Evolutionary conservation across 345 rosid species (phyloP).

Genomic region (Populus simonii): DNA sequence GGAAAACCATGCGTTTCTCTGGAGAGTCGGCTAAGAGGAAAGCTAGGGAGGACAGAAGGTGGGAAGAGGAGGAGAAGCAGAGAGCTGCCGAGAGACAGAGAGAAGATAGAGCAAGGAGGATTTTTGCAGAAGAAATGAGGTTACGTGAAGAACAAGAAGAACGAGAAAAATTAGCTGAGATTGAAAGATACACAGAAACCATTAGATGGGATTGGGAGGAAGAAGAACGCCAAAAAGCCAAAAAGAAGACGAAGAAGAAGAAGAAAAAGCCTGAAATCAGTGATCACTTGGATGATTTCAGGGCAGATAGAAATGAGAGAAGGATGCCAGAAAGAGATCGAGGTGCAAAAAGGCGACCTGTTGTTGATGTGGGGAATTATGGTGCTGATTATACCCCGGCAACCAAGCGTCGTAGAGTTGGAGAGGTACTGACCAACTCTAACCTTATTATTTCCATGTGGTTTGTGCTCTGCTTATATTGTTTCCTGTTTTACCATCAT

Average conservation of each 20-base stretch:
- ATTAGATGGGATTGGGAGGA: conserved; percentile 79
- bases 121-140: conserved; percentile 41
- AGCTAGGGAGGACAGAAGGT: conserved; percentile 61
- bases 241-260: conserved; percentile 74
- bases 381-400: conserved; percentile 56
- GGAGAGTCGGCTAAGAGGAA: conserved; percentile 54
- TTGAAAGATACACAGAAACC: conserved; percentile 68
- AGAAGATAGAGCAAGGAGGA: conserved; percentile 49
- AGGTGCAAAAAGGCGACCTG: conserved; percentile 54
- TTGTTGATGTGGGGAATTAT: conserved; percentile 43
- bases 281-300: conserved; percentile 54
- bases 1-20: conserved; percentile 31
- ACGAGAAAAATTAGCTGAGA: conserved; percentile 59
- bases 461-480: not conserved
- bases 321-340: conserved; percentile 66
- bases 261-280: conserved; percentile 52
- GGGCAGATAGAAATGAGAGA: conserved; percentile 56
- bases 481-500: not conserved
- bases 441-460: not conserved
- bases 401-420: conserved; percentile 84
- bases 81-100: conserved; percentile 48
- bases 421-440: conserved; percentile 59
- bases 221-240: conserved; percentile 74
- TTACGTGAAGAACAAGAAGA: conserved; percentile 62
- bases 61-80: conserved; percentile 79